These are phyloP conservation scores for Axilococcus clingmanii DNA, from an alignment of 139 green algal species.

Conservation along the genomic window DNA sequence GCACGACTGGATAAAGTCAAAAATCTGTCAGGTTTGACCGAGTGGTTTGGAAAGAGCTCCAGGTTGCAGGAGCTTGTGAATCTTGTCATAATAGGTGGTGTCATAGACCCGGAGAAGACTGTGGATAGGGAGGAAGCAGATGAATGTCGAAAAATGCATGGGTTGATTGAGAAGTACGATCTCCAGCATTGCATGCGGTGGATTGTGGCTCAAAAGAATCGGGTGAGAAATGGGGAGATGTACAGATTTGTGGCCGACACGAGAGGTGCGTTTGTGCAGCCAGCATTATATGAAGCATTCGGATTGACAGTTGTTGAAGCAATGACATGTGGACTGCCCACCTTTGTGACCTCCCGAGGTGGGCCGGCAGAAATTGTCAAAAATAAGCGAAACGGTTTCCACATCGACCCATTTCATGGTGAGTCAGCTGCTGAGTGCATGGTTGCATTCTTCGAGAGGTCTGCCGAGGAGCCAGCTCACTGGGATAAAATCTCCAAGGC, in stretches of 20 bases:
- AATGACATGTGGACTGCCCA: constrained; percentile 67
- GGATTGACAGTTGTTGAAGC: constrained; percentile 74
- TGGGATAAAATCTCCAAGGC: constrained; percentile 43
- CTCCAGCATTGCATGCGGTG: constrained; percentile 51
- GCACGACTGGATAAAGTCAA: constrained; percentile 75
- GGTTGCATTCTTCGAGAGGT: constrained; percentile 69
- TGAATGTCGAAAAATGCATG: constrained; percentile 63
- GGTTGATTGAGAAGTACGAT: constrained; percentile 45
- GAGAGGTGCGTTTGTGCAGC: constrained; percentile 67
- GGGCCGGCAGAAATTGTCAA: constrained; percentile 65
- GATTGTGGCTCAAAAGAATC: constrained; percentile 61
- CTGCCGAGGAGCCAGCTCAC: constrained; percentile 18
- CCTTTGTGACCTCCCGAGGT: constrained; percentile 61
- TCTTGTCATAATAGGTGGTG: constrained; percentile 69
- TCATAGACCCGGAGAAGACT: constrained; percentile 46
- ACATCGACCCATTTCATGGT: constrained; percentile 73
- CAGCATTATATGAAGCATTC: constrained; percentile 68
- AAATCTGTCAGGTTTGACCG: constrained; percentile 68
- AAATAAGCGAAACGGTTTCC: constrained; percentile 61
- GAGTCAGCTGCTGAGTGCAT: constrained; percentile 46
- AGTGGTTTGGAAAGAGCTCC: constrained; percentile 46
- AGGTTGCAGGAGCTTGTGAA: constrained; percentile 55
- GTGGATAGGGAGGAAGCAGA: constrained; percentile 57
- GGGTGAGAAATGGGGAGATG: constrained; percentile 59
- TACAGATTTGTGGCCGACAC: constrained; percentile 65